Evolutionary conservation across 164 flowering plant genomes (phyloP).

Genomic region (Brasenia schreberi): DNA sequence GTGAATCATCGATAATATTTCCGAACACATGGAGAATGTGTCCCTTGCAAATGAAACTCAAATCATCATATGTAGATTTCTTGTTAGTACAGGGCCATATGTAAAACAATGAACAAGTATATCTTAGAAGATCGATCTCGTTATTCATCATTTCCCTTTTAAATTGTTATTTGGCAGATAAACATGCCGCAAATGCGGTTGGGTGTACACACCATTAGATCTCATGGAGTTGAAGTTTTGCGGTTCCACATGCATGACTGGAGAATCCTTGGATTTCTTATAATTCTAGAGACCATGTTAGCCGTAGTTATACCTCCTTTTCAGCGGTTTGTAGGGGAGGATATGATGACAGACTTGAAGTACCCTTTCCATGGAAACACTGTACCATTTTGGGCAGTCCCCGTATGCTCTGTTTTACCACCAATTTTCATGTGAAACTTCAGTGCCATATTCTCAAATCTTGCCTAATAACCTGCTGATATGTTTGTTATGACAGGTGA

Average conservation of each 20-base stretch:
- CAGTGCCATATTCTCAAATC: background rate
- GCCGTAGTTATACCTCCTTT: constrained; percentile 63
- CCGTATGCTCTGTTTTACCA: constrained; percentile 12
- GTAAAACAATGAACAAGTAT: too few relatives aligned
- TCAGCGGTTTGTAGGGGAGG: constrained; percentile 79
- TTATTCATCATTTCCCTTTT: too few relatives aligned
- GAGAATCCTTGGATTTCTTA: constrained; percentile 67
- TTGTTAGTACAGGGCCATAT: too few relatives aligned
- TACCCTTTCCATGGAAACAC: constrained; percentile 21
- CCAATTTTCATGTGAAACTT: background rate
- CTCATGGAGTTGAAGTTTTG: constrained; percentile 67
- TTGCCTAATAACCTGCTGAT: background rate
- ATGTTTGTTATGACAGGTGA: constrained; percentile 20
- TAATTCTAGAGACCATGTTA: constrained; percentile 35
- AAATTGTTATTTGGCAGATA: constrained; percentile 2
- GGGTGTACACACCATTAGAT: constrained; percentile 60
- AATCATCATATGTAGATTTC: too few relatives aligned
- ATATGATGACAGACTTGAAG: constrained; percentile 69
- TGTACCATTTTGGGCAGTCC: constrained; percentile 30
- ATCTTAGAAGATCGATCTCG: too few relatives aligned
- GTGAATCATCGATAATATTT: too few relatives aligned
- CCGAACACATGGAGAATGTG: too few relatives aligned
- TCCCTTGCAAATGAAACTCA: too few relatives aligned
- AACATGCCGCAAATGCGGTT: constrained; percentile 38
- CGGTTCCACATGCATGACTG: constrained; percentile 76